Evolutionary conservation across 495 filamentous ascomycete species (phyloP), one percentile per base, ranked within the genome.

Genomic region (Penicillium argentinense): DNA sequence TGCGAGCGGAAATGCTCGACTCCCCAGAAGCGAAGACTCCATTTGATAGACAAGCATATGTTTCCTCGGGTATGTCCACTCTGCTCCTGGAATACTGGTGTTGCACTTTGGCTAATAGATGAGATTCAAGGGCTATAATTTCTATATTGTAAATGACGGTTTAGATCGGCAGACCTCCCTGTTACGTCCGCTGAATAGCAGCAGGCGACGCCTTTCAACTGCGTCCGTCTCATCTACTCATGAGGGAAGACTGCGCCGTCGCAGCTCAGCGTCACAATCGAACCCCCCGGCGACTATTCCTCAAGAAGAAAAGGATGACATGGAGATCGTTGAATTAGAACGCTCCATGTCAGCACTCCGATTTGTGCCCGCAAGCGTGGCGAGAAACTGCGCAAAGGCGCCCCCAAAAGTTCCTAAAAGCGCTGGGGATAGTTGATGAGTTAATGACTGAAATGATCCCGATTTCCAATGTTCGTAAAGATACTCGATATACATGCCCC

Each of bases 21-120:
- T 6, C 83, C 87, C 4, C 79, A 87, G 51, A 98, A 95, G 64
- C 80, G 93, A 36, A 75, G 85, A 39, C 80, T 88, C 62, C 93
- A 98, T 68, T 68, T 95, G 18, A 88, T 92, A 47, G 92, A 96
- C 64, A 97, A 96, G 67, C 93, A 98, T 57, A 81, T 87, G 73
- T 98, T 93, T 64, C 93, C 92, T 4, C 84, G 81, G 68, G 80
- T 80, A 67, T 56, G 41, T 33, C 3, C 13, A 13, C 13, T 14
- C 12, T 24, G 5, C 8, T 12, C 12, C 22, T 16, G 19, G 16
- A 41, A 30, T n/a, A 16, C 16, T 5, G 23, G 19, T 30, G 17
- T 27, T 3, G 29, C 21, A 24, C 1, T 36, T 9, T 23, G 9
- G 26, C 22, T 59, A 17, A 18, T 9, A 2, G 6, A 36, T 16